phyloP scores from a whole-genome alignment of 1,139 yeast genomes.

The Debaryomycetaceae sp. region DNA sequence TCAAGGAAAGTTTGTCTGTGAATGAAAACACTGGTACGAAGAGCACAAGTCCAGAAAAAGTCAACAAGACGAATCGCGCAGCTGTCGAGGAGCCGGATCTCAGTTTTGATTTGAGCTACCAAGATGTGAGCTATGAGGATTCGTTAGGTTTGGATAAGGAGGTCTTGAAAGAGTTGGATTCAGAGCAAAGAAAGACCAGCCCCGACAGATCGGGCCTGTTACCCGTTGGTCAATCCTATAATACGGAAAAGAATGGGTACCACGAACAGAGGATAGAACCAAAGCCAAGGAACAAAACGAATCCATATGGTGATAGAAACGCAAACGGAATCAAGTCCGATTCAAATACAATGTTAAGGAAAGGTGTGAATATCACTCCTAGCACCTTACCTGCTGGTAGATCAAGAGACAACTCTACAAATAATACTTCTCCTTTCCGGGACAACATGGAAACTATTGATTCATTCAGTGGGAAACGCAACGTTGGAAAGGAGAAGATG shows the following conservation, averaged over 20 bases:
- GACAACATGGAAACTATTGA: background rate
- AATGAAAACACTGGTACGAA: constrained; percentile 12
- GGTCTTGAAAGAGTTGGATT: constrained; percentile 4
- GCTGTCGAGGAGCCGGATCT: constrained; percentile 19
- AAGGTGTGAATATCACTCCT: background rate
- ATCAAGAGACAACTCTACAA: background rate
- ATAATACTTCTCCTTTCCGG: background rate
- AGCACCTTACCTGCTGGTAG: background rate
- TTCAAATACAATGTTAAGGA: background rate
- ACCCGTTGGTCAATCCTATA: background rate
- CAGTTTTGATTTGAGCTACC: constrained; percentile 40
- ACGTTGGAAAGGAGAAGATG: background rate
- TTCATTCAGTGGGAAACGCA: background rate
- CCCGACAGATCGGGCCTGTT: background rate
- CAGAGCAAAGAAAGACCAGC: background rate
- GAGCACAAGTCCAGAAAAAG: constrained; percentile 3
- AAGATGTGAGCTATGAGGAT: constrained; percentile 42
- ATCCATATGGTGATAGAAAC: background rate
- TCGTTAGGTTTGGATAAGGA: constrained; percentile 34
- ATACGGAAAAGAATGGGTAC: background rate
- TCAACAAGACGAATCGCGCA: constrained; percentile 1
- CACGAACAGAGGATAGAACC: background rate
- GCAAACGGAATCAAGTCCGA: background rate
- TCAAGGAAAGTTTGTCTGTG: constrained; percentile 40
- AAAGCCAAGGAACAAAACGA: background rate